These are phyloP conservation scores for Toxoplasma gondii DNA, from an alignment of 169 alveolate genomes.

Conservation along the genomic window DNA sequence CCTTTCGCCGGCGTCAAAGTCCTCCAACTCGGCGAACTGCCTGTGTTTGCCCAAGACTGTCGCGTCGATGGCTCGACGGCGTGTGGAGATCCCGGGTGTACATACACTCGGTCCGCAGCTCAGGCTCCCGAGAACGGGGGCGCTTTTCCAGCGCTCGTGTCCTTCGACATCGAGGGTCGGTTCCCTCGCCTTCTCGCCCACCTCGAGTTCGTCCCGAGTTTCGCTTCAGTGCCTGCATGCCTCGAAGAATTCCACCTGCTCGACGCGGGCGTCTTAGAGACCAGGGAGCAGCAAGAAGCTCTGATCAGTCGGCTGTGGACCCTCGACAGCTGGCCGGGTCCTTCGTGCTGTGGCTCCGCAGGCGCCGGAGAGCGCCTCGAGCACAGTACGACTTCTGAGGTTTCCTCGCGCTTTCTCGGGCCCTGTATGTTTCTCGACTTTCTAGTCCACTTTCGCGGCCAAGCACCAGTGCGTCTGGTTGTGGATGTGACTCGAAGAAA, in stretches of 20 bases:
- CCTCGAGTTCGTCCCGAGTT: constrained; percentile 29
- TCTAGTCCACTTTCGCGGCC: not conserved
- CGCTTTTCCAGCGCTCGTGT: not conserved
- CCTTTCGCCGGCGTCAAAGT: constrained; percentile 10
- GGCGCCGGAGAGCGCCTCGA: not conserved
- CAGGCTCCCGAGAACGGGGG: not conserved
- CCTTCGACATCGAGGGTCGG: not conserved
- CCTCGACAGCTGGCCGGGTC: constrained; percentile 2
- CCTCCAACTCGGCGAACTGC: constrained; percentile 6
- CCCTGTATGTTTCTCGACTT: not conserved
- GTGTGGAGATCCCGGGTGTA: not conserved
- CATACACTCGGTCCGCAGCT: too few species aligned
- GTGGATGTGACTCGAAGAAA: not conserved
- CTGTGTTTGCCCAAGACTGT: not conserved
- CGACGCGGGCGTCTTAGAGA: not conserved
- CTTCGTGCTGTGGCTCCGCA: constrained; percentile 1
- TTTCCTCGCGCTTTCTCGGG: not conserved
- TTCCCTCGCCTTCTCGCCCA: constrained; percentile 27
- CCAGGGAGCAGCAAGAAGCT: not conserved
- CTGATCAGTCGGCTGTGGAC: constrained; percentile 1
- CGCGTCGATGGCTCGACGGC: not conserved
- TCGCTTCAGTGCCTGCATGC: not conserved
- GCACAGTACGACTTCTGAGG: not conserved
- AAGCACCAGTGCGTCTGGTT: constrained; percentile 1
- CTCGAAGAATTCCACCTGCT: constrained; percentile 12